Conservation (phyloP, 1,139 yeast species). For the Geotrichum cucujoidarum region DNA sequence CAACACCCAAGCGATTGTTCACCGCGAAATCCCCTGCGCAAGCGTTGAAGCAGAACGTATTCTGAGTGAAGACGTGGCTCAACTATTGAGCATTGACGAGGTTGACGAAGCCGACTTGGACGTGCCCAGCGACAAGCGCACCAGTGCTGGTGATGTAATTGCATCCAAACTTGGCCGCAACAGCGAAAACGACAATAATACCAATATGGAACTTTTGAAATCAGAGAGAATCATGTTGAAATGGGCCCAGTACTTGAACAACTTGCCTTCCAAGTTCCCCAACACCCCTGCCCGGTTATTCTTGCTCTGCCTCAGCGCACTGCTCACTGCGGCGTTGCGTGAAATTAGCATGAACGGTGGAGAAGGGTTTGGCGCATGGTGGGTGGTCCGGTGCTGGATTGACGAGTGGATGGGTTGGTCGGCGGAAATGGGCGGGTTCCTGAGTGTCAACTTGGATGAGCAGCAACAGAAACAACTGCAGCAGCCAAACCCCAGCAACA, state of each 20-base stretch:
- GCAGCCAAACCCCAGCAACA: background rate
- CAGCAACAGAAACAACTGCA: too few relatives aligned
- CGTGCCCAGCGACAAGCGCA: background rate
- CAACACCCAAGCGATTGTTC: slow-evolving; percentile 47
- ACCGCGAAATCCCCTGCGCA: slow-evolving; percentile 55
- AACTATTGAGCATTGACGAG: slow-evolving; percentile 33
- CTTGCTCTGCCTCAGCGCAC: slow-evolving; percentile 49
- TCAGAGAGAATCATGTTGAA: slow-evolving; percentile 31
- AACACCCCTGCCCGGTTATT: slow-evolving; percentile 54
- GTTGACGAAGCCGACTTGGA: slow-evolving; percentile 8
- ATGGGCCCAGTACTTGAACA: slow-evolving; percentile 42
- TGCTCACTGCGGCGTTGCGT: slow-evolving; percentile 57
- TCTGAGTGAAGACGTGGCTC: slow-evolving; percentile 44
- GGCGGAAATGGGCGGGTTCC: slow-evolving; percentile 65
- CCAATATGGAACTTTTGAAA: slow-evolving; percentile 19
- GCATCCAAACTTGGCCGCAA: background rate
- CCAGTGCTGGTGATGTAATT: background rate
- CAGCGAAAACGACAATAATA: slow-evolving; percentile 2
- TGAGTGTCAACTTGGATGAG: slow-evolving; percentile 27
- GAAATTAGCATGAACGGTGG: slow-evolving; percentile 59
- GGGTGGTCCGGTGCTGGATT: slow-evolving; percentile 72
- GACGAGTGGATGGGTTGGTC: slow-evolving; percentile 69
- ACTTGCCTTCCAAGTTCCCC: slow-evolving; percentile 47
- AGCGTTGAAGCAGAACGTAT: slow-evolving; percentile 39
- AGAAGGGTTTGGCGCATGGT: slow-evolving; percentile 68